Base-by-base conservation (phyloP, 2,329 filamentous ascomycete species). In the Scytalidium sp. region DNA sequence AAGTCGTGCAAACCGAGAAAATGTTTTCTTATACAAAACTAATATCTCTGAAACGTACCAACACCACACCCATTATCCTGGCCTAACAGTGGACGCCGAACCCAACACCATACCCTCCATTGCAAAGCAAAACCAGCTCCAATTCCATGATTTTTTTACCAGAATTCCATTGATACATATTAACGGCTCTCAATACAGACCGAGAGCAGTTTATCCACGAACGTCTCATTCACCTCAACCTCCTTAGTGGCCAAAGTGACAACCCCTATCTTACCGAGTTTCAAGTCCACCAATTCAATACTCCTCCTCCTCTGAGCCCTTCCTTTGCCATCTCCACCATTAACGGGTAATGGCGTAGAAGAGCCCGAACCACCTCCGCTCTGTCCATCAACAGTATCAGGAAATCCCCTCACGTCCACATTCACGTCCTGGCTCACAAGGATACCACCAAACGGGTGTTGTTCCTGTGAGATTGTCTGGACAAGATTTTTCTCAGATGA, bases 381-480 rank as follows among this genome's bases (percentile, higher is more conserved):
- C 32, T 36, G 13, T n/a, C 8, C 32, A 15, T 36, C 32, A 36
- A 36, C 32, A n/a, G 6, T 36, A 36, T 36, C 32, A 36, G 32
- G 32, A n/a, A 9, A 36, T 4, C 17, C 32, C 32, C 32, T 51
- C 6, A 74, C 69, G 43, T 81, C 74, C n/a, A 85, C 75, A 7
- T 75, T 77, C 49, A 85, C 77, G 57, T 85, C 80, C 54, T 82
- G 79, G 20, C 78, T 80, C 6, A 85, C 76, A 70, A 84, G 77
- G 60, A 85, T 85, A 19, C 81, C 80, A 6, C 80, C 79, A 46
- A 76, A 71, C 8, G 62, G 58, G 7, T 19, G 50, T 15, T 50
- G 41, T 13, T 50, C 43, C 45, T 22, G 50, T 46, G 25, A 46
- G 47, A 27, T 47, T 13, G 36, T 5, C n/a, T 56, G 53, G 5